Evolutionary conservation across 2,329 filamentous ascomycete species (phyloP), one percentile per base, ranked within the genome.

Genomic region (Beauveria scarabaeidicola): DNA sequence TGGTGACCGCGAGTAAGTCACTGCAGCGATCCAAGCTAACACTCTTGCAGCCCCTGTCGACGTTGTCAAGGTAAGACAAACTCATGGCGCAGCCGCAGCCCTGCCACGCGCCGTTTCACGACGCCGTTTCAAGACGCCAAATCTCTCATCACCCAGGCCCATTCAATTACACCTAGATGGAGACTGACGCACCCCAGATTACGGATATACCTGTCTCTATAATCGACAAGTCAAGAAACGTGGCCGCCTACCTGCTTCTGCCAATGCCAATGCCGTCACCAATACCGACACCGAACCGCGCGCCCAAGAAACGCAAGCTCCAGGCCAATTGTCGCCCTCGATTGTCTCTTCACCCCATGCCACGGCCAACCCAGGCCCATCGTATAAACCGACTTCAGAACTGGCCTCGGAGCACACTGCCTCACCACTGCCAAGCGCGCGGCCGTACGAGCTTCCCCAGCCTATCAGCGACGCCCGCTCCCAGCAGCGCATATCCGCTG

Each of bases 201-300:
- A 75, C 62, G 72, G 71, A 7, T 73, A 74, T 53, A 66, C 67
- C 19, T 75, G 73, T 58, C 66, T 67, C 17, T 75, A 75, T 58
- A 70, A 72, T 32, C 69, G 73, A 23, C 66, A 72, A 41, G 65
- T 74, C 23, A 73, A 73, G 64, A 74, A 73, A 59, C 65, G 73
- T 25, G 73, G 73, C 7, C 70, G 73, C 11, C 63, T 69, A 23
- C 72, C 72, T 21, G 64, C 64, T 40, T 68, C 67, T 19, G 53
- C 61, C 32, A 56, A 52, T 17, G 44, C 58, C 32, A 25, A 40
- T 29, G n/a, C 43, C 3, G 10, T 23, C 6, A 19, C 21, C 25
- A 13, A n/a, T 5, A 10, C 36, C 25, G n/a, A 51, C 11, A 41
- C 27, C 41, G 38, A 11, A 13, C n/a, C 41, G 5, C 29, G 2